Evolutionary conservation across 164 flowering plant genomes (phyloP).

Genomic region (Saururus chinensis): DNA sequence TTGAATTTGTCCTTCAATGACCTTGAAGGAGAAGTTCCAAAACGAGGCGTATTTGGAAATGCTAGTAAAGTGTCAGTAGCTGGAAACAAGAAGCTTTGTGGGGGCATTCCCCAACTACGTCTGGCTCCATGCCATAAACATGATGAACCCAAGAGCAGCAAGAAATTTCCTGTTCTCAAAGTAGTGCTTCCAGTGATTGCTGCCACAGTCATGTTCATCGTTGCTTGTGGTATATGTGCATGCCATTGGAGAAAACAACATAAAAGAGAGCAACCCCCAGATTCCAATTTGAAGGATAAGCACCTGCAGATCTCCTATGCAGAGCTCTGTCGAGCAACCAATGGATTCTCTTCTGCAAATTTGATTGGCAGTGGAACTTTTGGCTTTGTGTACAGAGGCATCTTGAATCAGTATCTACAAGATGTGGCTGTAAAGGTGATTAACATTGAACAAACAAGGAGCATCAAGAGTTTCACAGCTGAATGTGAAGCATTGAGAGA

Average conservation of each 20-base stretch:
- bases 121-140: constrained; percentile 15
- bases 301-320: not conserved
- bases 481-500: constrained; percentile 27
- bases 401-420: not conserved
- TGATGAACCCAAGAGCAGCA: not conserved
- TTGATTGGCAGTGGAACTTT: constrained; percentile 5
- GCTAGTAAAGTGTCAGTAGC: not conserved
- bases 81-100: constrained; percentile 5
- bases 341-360: not conserved
- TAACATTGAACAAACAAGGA: constrained; percentile 16
- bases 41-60: not conserved
- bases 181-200: too few species aligned
- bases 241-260: not conserved
- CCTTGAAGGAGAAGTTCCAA: constrained; percentile 5
- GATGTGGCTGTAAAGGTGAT: constrained; percentile 8
- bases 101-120: constrained; percentile 15
- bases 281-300: not conserved
- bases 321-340: constrained; percentile 3
- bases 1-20: constrained; percentile 7
- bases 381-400: constrained; percentile 5
- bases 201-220: not conserved
- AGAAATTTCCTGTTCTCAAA: not conserved
- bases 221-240: not conserved
- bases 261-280: not conserved
- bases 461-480: constrained; percentile 16